Percentiles rank a stretch among this genome's conserved stretches.
These are phyloP conservation scores for Globomyces pollinis-pini DNA, from an alignment of 192 early-diverging fungal species.

Conservation along the genomic window DNA sequence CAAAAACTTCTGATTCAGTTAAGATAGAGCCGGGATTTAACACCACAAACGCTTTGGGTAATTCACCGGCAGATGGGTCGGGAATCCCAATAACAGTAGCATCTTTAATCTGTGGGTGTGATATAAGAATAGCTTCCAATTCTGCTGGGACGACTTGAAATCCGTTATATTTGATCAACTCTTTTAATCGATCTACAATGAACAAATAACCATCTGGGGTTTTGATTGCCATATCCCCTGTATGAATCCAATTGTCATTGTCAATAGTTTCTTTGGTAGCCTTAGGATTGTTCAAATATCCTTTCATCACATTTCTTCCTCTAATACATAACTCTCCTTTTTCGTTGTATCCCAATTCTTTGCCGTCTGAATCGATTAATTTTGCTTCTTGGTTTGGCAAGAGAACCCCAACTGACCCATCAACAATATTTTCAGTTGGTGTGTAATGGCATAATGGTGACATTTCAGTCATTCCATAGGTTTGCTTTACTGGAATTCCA, in stretches of 20 bases:
- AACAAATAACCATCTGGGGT: slow-evolving; percentile 59
- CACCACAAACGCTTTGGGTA: slow-evolving; percentile 74
- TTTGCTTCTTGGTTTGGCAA: slow-evolving; percentile 66
- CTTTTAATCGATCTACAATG: slow-evolving; percentile 76
- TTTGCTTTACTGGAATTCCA: slow-evolving; percentile 13
- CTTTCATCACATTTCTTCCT: slow-evolving; percentile 84
- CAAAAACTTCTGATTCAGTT: slow-evolving; percentile 37
- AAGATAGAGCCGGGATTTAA: slow-evolving; percentile 31
- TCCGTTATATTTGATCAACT: slow-evolving; percentile 90
- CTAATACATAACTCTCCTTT: slow-evolving; percentile 79
- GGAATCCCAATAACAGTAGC: slow-evolving; percentile 34
- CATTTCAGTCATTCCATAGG: slow-evolving; percentile 69
- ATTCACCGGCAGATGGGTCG: slow-evolving; percentile 42
- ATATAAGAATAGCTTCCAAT: slow-evolving; percentile 66
- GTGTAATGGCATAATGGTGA: slow-evolving; percentile 41
- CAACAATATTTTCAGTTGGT: slow-evolving; percentile 22
- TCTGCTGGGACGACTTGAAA: slow-evolving; percentile 81
- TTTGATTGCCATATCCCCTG: slow-evolving; percentile 66
- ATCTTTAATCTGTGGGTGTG: slow-evolving; percentile 56
- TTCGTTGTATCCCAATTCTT: slow-evolving; percentile 45
- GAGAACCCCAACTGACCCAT: slow-evolving; percentile 61
- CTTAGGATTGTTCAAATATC: slow-evolving; percentile 72
- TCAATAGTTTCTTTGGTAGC: slow-evolving; percentile 69
- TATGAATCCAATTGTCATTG: slow-evolving; percentile 70
- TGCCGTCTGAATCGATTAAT: slow-evolving; percentile 64